phyloP scores from a whole-genome alignment of 306 rosid genomes.

The Inga leiocalycina region DNA sequence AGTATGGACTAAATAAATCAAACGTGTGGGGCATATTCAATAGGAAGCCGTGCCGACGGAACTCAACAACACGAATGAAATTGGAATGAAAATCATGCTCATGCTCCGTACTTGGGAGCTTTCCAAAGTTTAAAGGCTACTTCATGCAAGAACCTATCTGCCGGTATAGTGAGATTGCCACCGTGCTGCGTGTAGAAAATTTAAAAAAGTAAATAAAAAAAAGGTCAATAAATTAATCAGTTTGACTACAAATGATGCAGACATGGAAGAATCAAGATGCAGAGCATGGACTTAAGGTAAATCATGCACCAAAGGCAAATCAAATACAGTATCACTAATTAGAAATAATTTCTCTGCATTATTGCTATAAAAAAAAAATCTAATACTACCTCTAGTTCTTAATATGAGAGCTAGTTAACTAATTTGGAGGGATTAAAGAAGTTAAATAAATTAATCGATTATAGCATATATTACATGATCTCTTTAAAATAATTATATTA shows the following conservation, averaged over 20 bases:
- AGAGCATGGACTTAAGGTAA: neutral
- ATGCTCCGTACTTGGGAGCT: constrained; percentile 98
- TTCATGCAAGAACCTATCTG: constrained; percentile 92
- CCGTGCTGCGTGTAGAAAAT: constrained; percentile 57
- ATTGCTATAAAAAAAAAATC: too few relatives aligned
- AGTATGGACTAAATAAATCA: neutral
- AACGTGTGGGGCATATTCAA: neutral
- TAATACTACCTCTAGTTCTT: too few relatives aligned
- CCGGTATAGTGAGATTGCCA: constrained; percentile 85
- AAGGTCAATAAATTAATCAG: neutral
- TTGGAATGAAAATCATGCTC: constrained; percentile 58
- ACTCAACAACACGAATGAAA: neutral
- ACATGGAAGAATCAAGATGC: neutral
- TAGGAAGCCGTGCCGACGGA: constrained; percentile 4
- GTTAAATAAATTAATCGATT: too few relatives aligned
- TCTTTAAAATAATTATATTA: too few relatives aligned
- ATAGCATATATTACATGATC: too few relatives aligned
- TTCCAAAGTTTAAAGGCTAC: constrained; percentile 97
- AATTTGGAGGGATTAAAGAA: too few relatives aligned
- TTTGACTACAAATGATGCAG: neutral
- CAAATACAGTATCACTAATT: constrained; percentile 3
- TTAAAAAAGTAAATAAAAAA: neutral
- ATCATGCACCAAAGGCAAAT: constrained; percentile 25
- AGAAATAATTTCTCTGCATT: neutral
- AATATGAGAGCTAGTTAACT: too few relatives aligned